These are phyloP conservation scores for Ustanciosporium gigantosporum DNA, from an alignment of 1,284 basidiomycete genomes.

Conservation along the genomic window DNA sequence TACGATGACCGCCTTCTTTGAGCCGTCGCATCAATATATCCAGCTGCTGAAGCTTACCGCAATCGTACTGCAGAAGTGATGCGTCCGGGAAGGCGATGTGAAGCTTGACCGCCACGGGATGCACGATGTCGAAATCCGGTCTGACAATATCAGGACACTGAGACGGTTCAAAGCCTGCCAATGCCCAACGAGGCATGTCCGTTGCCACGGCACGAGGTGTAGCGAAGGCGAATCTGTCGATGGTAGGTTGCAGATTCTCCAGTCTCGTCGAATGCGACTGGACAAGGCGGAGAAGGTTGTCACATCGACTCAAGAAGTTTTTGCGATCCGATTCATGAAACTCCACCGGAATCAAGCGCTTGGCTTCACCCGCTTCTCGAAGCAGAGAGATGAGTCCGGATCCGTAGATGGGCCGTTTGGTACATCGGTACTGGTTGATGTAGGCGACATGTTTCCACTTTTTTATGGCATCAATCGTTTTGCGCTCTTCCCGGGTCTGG, in stretches of 20 bases:
- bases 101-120: slow-evolving; percentile 76
- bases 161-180: slow-evolving; percentile 64
- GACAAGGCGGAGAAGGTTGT: slow-evolving; percentile 61
- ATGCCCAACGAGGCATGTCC: slow-evolving; percentile 71
- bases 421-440: slow-evolving; percentile 77
- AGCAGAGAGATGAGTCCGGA: slow-evolving; percentile 29
- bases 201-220: slow-evolving; percentile 79
- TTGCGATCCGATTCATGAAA: slow-evolving; percentile 60
- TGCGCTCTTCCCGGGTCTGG: slow-evolving; percentile 68
- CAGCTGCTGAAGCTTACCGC: slow-evolving; percentile 89
- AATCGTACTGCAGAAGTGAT: slow-evolving; percentile 89
- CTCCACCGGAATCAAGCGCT: slow-evolving; percentile 17
- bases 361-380: slow-evolving; percentile 7
- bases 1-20: slow-evolving; percentile 83
- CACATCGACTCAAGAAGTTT: slow-evolving; percentile 68
- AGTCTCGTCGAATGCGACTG: slow-evolving; percentile 71
- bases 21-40: slow-evolving; percentile 77
- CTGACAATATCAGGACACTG: slow-evolving; percentile 16
- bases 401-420: slow-evolving; percentile 69
- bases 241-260: slow-evolving; percentile 66
- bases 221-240: slow-evolving; percentile 80
- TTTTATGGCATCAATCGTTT: slow-evolving; percentile 67
- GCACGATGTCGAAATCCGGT: slow-evolving; percentile 66
- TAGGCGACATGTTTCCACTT: slow-evolving; percentile 75
- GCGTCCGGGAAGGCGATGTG: slow-evolving; percentile 93